Evolutionary conservation across 73 alveolate species (phyloP).

Genomic region (Paramecium sonneborni): DNA sequence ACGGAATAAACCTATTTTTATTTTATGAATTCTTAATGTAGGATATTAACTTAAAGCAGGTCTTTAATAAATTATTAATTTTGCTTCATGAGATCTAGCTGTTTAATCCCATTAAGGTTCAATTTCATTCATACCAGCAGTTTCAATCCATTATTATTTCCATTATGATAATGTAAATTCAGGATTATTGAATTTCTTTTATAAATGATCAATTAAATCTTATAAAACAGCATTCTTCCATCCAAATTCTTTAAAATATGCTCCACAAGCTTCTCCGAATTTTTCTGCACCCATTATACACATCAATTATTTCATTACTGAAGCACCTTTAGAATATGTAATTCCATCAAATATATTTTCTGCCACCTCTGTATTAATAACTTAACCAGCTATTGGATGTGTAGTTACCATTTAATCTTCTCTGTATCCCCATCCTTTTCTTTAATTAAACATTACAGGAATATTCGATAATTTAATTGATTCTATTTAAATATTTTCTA

Average conservation of each 20-base stretch:
- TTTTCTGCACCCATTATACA: slow-evolving; percentile 89
- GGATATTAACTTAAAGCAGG: slow-evolving; percentile 52
- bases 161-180: slow-evolving; percentile 50
- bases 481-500: slow-evolving; percentile 33
- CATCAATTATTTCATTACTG: slow-evolving; percentile 84
- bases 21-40: slow-evolving; percentile 54
- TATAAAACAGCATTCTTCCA: slow-evolving; percentile 87
- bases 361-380: slow-evolving; percentile 91
- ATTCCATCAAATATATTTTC: slow-evolving; percentile 95
- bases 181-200: slow-evolving; percentile 64
- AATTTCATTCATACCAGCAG: slow-evolving; percentile 88
- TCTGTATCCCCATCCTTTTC: slow-evolving; percentile 69
- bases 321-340: slow-evolving; percentile 97
- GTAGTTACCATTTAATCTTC: slow-evolving; percentile 89
- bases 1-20: slow-evolving; percentile 55
- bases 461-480: slow-evolving; percentile 54
- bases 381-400: slow-evolving; percentile 92
- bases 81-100: slow-evolving; percentile 8
- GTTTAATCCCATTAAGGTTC: slow-evolving; percentile 72
- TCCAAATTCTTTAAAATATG: slow-evolving; percentile 83
- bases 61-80: slow-evolving; percentile 48
- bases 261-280: slow-evolving; percentile 85
- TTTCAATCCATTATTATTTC: slow-evolving; percentile 82
- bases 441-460: slow-evolving; percentile 51
- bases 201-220: slow-evolving; percentile 88